A percentile compares a stretch with the other conserved stretches of the same genome.
These are phyloP conservation scores for Trichomonascaceae sp. DNA, from an alignment of 1,139 yeast species.

Conservation along the genomic window DNA sequence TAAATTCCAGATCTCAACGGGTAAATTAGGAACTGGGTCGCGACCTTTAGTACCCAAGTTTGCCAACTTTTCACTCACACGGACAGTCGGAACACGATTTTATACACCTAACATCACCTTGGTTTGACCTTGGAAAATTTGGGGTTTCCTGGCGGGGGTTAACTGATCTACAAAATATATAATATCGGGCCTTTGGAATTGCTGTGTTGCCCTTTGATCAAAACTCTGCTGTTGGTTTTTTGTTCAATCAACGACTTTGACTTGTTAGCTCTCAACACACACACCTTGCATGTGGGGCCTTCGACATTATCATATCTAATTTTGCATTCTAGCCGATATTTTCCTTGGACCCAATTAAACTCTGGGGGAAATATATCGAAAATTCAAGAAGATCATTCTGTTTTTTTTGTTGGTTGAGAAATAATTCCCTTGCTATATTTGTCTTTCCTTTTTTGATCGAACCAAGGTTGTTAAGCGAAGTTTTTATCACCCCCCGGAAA, in stretches of 20 bases:
- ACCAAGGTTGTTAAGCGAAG: neutral
- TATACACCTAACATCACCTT: neutral
- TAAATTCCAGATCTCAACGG: neutral
- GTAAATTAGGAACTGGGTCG: neutral
- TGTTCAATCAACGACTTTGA: neutral
- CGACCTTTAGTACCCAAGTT: neutral
- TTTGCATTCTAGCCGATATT: neutral
- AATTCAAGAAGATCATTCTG: neutral
- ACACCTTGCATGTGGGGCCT: neutral
- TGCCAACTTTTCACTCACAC: neutral
- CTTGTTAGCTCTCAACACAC: neutral
- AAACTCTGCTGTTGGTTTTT: neutral
- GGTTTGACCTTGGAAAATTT: neutral
- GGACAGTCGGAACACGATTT: neutral
- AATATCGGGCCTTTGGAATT: neutral
- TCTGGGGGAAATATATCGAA: neutral
- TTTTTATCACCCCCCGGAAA: neutral
- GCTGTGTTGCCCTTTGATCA: neutral
- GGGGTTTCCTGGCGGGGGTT: neutral
- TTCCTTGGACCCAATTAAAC: neutral
- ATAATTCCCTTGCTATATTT: neutral
- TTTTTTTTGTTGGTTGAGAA: neutral
- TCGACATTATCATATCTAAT: neutral
- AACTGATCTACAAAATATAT: neutral
- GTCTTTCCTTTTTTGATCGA: neutral